These are phyloP conservation scores for Leishmania guyanensis DNA, from an alignment of 208 protist species.

Conservation along the genomic window DNA sequence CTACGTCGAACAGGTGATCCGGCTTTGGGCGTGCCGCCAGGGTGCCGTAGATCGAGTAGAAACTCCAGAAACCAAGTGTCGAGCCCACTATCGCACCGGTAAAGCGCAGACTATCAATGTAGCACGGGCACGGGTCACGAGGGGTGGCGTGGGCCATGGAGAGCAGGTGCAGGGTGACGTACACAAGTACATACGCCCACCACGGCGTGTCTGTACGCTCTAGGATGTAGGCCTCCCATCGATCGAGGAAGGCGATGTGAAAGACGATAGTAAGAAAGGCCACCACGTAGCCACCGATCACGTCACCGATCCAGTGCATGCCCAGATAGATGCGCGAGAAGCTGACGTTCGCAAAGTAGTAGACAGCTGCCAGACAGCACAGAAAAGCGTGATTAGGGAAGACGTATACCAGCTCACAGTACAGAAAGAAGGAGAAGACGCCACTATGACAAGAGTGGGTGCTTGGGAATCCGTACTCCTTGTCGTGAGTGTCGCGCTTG, in stretches of 20 bases:
- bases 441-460: conserved; percentile 63
- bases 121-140: conserved; percentile 72
- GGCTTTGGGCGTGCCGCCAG: conserved; percentile 24
- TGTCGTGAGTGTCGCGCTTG: conserved; percentile 43
- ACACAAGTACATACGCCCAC: conserved; percentile 40
- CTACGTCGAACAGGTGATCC: conserved; percentile 15
- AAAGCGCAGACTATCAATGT: conserved; percentile 76
- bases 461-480: conserved; percentile 79
- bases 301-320: conserved; percentile 81
- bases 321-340: conserved; percentile 70
- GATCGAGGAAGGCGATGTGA: conserved; percentile 46
- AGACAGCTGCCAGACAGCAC: conserved; percentile 46
- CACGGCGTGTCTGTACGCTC: conserved; percentile 18
- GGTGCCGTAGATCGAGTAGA: conserved; percentile 33
- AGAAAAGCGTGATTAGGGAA: conserved; percentile 42
- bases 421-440: conserved; percentile 65
- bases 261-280: conserved; percentile 46
- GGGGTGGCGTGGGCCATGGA: conserved; percentile 51
- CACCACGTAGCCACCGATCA: conserved; percentile 50
- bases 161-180: conserved; percentile 45
- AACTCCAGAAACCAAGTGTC: conserved; percentile 44
- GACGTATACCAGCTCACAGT: conserved; percentile 35
- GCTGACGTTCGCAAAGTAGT: conserved; percentile 53
- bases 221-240: conserved; percentile 35
- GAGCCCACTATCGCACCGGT: conserved; percentile 48